A percentile compares a stretch with the other conserved stretches of the same genome.
Evolutionary conservation across 495 filamentous ascomycete species (phyloP).

Genomic region (Parathielavia appendiculata): DNA sequence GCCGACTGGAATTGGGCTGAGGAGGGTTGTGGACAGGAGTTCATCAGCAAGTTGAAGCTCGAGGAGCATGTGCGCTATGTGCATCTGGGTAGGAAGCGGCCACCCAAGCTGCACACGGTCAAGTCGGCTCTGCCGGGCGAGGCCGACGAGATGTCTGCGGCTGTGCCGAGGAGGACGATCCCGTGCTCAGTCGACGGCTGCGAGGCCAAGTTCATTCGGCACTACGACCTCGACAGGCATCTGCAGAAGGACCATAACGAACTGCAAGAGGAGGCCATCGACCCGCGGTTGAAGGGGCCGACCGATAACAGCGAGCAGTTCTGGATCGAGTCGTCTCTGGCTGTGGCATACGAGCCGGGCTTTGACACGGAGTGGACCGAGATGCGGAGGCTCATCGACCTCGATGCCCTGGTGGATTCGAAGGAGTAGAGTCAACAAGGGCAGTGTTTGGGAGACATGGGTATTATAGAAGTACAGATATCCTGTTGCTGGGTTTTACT

Average conservation of each 20-base stretch:
- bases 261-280: conserved; percentile 12
- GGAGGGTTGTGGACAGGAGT: conserved; percentile 63
- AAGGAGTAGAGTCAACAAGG: conserved; percentile 5
- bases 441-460: conserved; percentile 5
- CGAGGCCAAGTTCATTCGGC: conserved; percentile 54
- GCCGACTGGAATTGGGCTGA: conserved; percentile 55
- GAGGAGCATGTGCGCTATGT: conserved; percentile 75
- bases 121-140: conserved; percentile 16
- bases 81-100: conserved; percentile 58
- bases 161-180: conserved; percentile 21
- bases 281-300: conserved; percentile 16
- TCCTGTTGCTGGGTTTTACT: conserved; percentile 12
- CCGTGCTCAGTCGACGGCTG: conserved; percentile 18
- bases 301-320: conserved; percentile 7
- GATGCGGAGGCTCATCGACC: conserved; percentile 36
- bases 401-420: conserved; percentile 20
- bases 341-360: conserved; percentile 12
- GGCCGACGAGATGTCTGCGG: conserved; percentile 30
- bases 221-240: conserved; percentile 65
- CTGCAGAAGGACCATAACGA: conserved; percentile 37
- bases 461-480: conserved; percentile 12
- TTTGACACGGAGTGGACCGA: conserved; percentile 36
- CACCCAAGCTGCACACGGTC: conserved; percentile 36
- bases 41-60: conserved; percentile 64
- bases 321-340: conserved; percentile 12